A percentile compares a stretch with the other conserved stretches of the same genome.
Conservation (phyloP, 371 early-diverging fungal species). For the Dichotomocladium elegans region DNA sequence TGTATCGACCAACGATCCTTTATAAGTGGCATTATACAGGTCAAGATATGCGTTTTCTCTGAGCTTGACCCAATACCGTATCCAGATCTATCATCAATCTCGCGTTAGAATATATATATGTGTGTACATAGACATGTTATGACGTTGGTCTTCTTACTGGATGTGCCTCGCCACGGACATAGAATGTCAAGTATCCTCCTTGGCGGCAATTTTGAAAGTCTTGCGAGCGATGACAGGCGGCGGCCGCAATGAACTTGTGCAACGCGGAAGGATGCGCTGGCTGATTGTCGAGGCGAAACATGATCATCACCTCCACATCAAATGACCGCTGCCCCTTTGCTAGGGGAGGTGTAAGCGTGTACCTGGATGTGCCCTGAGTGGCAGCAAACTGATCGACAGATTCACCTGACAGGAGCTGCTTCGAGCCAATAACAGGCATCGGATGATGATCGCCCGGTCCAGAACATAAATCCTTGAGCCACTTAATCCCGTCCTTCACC, state of each 20-base stretch:
- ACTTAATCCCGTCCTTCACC: not conserved
- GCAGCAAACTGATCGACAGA: constrained; percentile 1
- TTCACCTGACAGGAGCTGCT: constrained; percentile 3
- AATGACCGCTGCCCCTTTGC: not conserved
- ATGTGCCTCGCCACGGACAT: constrained; percentile 6
- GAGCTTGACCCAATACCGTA: constrained; percentile 11
- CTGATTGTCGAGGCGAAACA: constrained; percentile 1
- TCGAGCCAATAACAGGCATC: constrained; percentile 1
- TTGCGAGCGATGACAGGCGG: not conserved
- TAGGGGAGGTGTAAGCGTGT: constrained; percentile 6
- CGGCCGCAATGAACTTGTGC: not conserved
- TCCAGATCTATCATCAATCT: constrained; percentile 13
- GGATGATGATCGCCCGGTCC: not conserved
- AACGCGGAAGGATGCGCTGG: not conserved
- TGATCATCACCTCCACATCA: constrained; percentile 7
- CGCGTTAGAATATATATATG: no score
- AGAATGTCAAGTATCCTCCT: constrained; percentile 27
- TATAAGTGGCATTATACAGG: not conserved
- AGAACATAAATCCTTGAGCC: not conserved
- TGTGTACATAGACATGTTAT: not conserved
- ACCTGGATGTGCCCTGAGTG: not conserved
- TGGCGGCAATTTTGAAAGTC: constrained; percentile 8
- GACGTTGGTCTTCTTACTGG: not conserved
- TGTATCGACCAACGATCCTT: not conserved
- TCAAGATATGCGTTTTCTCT: not conserved